Evolutionary conservation across 2,329 filamentous ascomycete genomes (phyloP), one percentile per base, ranked within the genome.

Genomic region (Aureobasidium vineae): DNA sequence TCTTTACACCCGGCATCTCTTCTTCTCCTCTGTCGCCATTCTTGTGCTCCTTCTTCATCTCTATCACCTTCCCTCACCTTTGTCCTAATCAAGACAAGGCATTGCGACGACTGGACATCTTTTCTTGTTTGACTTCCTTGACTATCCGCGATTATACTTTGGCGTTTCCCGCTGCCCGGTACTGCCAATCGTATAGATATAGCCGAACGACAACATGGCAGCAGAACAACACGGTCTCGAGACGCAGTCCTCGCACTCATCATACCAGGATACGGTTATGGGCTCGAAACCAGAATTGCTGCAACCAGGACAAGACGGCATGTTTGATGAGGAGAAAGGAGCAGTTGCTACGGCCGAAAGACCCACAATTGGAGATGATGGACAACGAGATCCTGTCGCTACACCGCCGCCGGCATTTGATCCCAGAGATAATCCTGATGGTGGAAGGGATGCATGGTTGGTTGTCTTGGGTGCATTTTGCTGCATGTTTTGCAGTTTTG

Each of bases 391-490:
- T 40, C 21, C 43, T 49, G 43, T 38, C 54, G 68, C 65, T 23
- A 60, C 67, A 56, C 66, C 69, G 40, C 67, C 68, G 15, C 63
- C 63, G 19, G 68, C 66, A 6, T 72, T 71, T 59, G 68, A 72
- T 26, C 70, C 70, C 23, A 63, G 68, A 56, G 45, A 72, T 41
- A 70, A 63, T 31, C 81, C 80, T 1, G 75, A 83, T 72, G 80
- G 80, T 19, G 81, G 81, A 0, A 36, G 76, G 0, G 70, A 71
- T 69, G 80, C 81, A 1, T 83, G 80, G 71, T 69, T 77, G 7
- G 76, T 74, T 5, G 74, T 79, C 4, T 41, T 72, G 2, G 77
- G 77, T n/a, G 75, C 74, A 5, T 74, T 73, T 26, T 73, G 77
- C 13, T 72, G 76, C 33, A 73, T 78, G 59, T 80, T 76, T 71